phyloP scores from a whole-genome alignment of 768 basidiomycete genomes.

The Leucocoprinus leucothites region DNA sequence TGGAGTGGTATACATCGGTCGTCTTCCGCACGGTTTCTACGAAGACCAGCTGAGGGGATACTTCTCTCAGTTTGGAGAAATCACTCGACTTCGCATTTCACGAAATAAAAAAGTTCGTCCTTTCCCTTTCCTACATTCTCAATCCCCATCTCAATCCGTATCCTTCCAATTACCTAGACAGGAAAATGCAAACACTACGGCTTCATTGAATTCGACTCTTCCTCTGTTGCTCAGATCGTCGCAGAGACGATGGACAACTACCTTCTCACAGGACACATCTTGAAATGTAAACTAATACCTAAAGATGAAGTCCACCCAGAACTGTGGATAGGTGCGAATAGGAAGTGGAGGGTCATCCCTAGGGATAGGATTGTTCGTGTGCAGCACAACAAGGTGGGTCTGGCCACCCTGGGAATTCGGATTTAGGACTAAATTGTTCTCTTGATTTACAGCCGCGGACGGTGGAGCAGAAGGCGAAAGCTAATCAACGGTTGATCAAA shows the following conservation, averaged over 20 bases:
- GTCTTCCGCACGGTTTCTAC: slow-evolving; percentile 96
- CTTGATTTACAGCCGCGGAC: slow-evolving; percentile 57
- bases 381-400: slow-evolving; percentile 77
- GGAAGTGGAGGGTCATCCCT: slow-evolving; percentile 83
- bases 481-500: slow-evolving; percentile 66
- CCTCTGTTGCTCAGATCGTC: slow-evolving; percentile 89
- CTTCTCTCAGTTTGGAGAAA: slow-evolving; percentile 91
- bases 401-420: neutral
- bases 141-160: neutral
- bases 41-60: slow-evolving; percentile 92
- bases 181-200: slow-evolving; percentile 96
- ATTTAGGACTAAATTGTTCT: neutral
- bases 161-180: slow-evolving; percentile 49
- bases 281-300: slow-evolving; percentile 88
- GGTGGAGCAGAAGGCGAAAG: slow-evolving; percentile 60
- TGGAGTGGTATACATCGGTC: slow-evolving; percentile 86
- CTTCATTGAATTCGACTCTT: slow-evolving; percentile 91
- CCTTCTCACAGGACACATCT: slow-evolving; percentile 89
- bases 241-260: slow-evolving; percentile 99
- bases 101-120: slow-evolving; percentile 82
- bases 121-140: neutral
- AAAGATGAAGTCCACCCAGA: slow-evolving; percentile 89
- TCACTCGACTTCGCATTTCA: slow-evolving; percentile 85
- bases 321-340: slow-evolving; percentile 96
- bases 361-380: slow-evolving; percentile 64